Conservation (phyloP, 441 rosid genomes). For the Euphorbia celastroides region DNA sequence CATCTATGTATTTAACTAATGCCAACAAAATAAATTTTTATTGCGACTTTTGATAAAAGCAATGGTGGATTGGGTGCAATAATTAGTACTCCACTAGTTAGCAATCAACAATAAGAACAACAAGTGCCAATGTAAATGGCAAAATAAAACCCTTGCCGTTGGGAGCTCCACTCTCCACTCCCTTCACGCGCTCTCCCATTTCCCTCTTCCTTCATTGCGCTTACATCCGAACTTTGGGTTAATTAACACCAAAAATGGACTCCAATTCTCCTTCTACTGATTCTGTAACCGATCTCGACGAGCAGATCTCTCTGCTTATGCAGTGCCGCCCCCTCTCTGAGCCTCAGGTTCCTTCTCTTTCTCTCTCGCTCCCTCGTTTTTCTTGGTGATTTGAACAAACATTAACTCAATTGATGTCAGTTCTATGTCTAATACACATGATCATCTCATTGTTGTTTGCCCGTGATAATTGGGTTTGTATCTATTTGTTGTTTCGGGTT, state of each 20-base stretch:
- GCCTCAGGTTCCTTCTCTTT: constrained; percentile 38
- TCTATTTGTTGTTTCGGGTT: background rate
- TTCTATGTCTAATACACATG: background rate
- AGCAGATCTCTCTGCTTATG: constrained; percentile 62
- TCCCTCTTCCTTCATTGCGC: constrained; percentile 23
- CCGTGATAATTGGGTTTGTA: background rate
- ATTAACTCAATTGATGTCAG: background rate
- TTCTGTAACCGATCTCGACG: constrained; percentile 46
- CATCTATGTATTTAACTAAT: no score
- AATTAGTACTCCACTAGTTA: no score
- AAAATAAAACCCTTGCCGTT: no score
- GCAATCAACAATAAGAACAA: no score
- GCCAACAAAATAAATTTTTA: no score
- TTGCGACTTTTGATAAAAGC: no score
- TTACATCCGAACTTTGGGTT: background rate
- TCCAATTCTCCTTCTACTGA: constrained; percentile 42
- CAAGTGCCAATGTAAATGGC: no score
- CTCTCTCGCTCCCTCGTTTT: no score
- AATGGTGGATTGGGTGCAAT: no score
- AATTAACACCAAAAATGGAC: constrained; percentile 27
- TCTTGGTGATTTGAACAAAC: background rate
- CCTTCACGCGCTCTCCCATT: constrained; percentile 20
- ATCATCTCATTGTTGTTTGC: background rate
- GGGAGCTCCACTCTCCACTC: background rate
- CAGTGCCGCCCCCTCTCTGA: constrained; percentile 72